phyloP scores from a whole-genome alignment of 495 filamentous ascomycete species.

The Xylaria curta region DNA sequence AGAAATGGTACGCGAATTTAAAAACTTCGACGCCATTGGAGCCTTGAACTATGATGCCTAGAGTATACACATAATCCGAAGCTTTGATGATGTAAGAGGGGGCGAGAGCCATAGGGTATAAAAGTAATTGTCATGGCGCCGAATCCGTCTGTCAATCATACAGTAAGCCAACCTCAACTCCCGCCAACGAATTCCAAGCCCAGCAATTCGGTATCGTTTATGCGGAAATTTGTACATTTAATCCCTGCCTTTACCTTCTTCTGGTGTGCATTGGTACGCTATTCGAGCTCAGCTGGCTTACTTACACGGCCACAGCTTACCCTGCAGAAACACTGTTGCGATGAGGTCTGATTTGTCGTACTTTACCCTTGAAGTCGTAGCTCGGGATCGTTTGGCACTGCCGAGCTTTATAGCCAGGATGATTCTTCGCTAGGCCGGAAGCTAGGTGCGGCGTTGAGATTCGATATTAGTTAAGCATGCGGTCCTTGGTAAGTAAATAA shows the following conservation, averaged over 20 bases:
- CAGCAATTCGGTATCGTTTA: slow-evolving; percentile 14
- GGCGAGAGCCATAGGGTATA: neutral
- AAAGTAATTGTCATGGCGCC: slow-evolving; percentile 24
- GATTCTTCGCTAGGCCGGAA: neutral
- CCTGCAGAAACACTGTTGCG: slow-evolving; percentile 6
- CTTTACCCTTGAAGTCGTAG: neutral
- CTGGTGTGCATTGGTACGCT: neutral
- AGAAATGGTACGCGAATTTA: neutral
- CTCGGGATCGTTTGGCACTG: slow-evolving; percentile 18
- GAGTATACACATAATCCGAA: neutral
- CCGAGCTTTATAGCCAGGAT: neutral
- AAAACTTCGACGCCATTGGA: neutral
- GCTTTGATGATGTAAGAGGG: neutral
- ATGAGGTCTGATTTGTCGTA: slow-evolving; percentile 8
- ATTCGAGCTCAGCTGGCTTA: neutral
- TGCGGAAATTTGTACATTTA: neutral
- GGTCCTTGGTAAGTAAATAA: neutral
- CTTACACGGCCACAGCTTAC: slow-evolving; percentile 3
- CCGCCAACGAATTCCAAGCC: neutral
- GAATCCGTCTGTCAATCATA: neutral
- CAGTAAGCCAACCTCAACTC: slow-evolving; percentile 20
- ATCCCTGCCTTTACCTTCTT: neutral
- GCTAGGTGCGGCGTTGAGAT: slow-evolving; percentile 1
- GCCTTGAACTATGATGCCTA: neutral
- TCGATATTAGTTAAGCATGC: neutral